These are phyloP conservation scores for Bondarzewia mesenterica DNA, from an alignment of 1,284 basidiomycete genomes.

Conservation along the genomic window DNA sequence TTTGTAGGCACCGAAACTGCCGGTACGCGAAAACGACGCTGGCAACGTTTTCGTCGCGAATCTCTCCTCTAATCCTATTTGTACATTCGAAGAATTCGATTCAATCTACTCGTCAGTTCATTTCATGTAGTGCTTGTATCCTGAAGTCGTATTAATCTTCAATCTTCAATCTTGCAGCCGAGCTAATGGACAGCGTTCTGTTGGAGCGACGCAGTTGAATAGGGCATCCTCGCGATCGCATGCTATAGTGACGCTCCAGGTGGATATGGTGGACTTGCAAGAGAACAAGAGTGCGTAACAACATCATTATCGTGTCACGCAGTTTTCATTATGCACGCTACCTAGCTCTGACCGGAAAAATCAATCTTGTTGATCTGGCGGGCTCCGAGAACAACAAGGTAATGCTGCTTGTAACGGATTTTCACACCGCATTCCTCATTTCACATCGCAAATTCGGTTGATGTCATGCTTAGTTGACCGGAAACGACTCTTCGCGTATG, in stretches of 20 bases:
- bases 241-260: constrained; percentile 69
- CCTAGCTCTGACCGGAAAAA: constrained; percentile 58
- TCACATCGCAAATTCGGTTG: neutral
- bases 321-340: neutral
- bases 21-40: constrained; percentile 63
- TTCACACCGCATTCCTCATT: neutral
- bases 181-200: constrained; percentile 68
- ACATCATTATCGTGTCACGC: neutral
- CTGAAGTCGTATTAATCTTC: neutral
- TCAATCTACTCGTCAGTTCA: neutral
- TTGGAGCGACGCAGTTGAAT: constrained; percentile 78
- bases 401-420: constrained; percentile 1
- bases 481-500: constrained; percentile 76
- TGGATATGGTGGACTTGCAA: constrained; percentile 39
- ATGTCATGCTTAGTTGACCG: constrained; percentile 68
- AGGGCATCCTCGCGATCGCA: constrained; percentile 75
- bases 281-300: constrained; percentile 38
- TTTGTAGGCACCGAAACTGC: constrained; percentile 68
- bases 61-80: neutral
- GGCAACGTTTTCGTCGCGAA: constrained; percentile 42
- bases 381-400: constrained; percentile 86
- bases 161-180: neutral
- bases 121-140: neutral
- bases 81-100: neutral
- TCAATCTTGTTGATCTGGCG: constrained; percentile 80